phyloP scores from a whole-genome alignment of 2,329 filamentous ascomycete genomes.

The Hypoxylon sp. region DNA sequence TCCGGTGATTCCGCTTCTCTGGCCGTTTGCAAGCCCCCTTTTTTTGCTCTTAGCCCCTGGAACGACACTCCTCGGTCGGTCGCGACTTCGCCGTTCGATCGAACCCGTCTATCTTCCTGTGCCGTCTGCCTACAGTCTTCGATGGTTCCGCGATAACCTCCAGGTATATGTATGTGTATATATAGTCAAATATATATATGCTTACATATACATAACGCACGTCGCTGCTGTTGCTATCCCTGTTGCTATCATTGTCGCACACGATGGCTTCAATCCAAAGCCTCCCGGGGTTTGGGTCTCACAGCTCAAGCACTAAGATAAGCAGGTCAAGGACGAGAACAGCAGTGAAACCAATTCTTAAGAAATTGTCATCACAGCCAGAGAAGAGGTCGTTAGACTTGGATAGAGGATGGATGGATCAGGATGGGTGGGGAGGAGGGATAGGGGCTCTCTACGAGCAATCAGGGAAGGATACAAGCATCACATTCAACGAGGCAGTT shows the following conservation, averaged over 20 bases:
- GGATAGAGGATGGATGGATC: constrained; percentile 72
- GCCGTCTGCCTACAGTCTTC: constrained; percentile 21
- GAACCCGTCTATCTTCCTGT: constrained; percentile 3
- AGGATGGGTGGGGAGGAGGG: constrained; percentile 55
- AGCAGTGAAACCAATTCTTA: constrained; percentile 73
- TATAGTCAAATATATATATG: constrained; percentile 39
- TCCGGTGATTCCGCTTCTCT: constrained; percentile 45
- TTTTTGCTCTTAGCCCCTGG: constrained; percentile 21
- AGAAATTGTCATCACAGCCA: constrained; percentile 66
- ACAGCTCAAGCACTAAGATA: constrained; percentile 54
- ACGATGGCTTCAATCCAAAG: constrained; percentile 58
- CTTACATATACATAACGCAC: constrained; percentile 25
- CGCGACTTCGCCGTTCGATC: constrained; percentile 17
- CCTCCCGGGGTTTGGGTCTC: constrained; percentile 50
- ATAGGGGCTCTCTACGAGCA: constrained; percentile 37
- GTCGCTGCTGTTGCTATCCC: neutral
- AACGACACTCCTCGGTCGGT: constrained; percentile 25
- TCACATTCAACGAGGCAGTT: constrained; percentile 56
- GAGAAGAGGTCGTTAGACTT: constrained; percentile 75
- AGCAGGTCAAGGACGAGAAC: constrained; percentile 64
- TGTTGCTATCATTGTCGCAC: constrained; percentile 7
- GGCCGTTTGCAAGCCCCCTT: constrained; percentile 38
- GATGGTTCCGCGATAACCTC: constrained; percentile 32
- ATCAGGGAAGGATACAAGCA: constrained; percentile 56
- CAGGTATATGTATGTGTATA: constrained; percentile 31